Base-by-base conservation (phyloP, 2,329 filamentous ascomycete species). In the Penicillium sp. region DNA sequence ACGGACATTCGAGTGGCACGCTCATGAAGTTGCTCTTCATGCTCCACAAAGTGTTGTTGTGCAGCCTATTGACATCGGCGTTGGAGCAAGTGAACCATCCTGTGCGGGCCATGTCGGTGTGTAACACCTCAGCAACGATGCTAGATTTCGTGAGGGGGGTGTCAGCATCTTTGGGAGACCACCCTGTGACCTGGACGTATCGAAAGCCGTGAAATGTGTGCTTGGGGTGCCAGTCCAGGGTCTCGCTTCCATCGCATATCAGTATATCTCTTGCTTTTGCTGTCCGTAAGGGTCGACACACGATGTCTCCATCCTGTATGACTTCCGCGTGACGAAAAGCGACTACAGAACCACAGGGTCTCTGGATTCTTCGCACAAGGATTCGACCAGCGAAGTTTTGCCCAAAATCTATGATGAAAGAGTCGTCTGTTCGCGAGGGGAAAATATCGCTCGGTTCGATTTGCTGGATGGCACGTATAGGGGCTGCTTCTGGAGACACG, bases 11-110 rank as follows among this genome's bases (percentile, higher is more conserved):
- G 0, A 83, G 86, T 0, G 83, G 83, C 0, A 86, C 67, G 0
- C 76, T 78, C 3, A 86, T 59, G 59, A 87, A 86, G 59, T 86
- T 87, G 0, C 82, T 82, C 24, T 77, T 76, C 78, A 85, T 84
- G 5, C 77, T 78, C 83, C 83, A 86, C 26, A 72, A 63, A 0
- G 81, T 75, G 50, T 87, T 87, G 1, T 75, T 50, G 57, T 86
- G 79, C 4, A 87, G 75, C 42, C 79, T 70, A 59, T 85, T 86
- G 23, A 87, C 58, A 3, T 79, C 67, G 0, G 61, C 43, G 44
- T 86, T 67, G 0, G 83, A 86, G 52, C 79, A 84, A 8, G 75
- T 64, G 45, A 86, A 85, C 52, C 64, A 74, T 0, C 83, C 81
- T 0, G 70, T 81, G 10, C 76, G 72, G 46, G 72, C 66, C 71